Conservation (phyloP, 164 flowering plant species). For the Dillenia suffruticosa region DNA sequence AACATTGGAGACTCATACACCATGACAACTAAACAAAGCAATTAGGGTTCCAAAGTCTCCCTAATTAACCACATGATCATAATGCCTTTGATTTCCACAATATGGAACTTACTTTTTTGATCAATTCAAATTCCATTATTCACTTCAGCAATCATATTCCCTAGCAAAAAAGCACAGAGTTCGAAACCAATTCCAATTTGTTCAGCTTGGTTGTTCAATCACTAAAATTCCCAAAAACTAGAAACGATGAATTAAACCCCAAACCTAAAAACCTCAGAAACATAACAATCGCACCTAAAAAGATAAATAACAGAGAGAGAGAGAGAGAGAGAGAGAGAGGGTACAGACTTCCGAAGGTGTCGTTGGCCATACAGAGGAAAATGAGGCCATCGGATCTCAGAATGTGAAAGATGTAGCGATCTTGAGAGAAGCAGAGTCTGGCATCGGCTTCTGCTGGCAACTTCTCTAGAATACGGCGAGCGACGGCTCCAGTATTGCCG, state of each 20-base stretch:
- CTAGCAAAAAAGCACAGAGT: no score
- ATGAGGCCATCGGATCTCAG: slow-evolving; percentile 74
- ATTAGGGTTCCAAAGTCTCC: no score
- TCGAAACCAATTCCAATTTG: no score
- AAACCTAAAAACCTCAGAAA: slow-evolving; percentile 5
- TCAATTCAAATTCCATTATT: no score
- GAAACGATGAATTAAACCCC: neutral
- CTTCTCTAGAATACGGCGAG: slow-evolving; percentile 82
- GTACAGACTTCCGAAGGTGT: slow-evolving; percentile 81
- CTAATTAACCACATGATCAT: no score
- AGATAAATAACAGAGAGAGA: neutral
- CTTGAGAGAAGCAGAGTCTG: slow-evolving; percentile 90
- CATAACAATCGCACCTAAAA: neutral
- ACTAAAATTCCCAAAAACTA: neutral
- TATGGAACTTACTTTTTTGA: no score
- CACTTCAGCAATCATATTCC: no score
- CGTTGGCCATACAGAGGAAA: slow-evolving; percentile 95
- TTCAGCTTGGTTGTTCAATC: no score
- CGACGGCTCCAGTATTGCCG: slow-evolving; percentile 86
- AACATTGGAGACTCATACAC: no score
- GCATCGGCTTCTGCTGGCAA: slow-evolving; percentile 61
- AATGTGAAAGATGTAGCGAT: slow-evolving; percentile 86
- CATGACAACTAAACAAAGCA: no score
- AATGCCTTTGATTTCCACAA: no score
- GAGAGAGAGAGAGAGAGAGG: neutral